Evolutionary conservation across 345 rosid species (phyloP).

Genomic region (Syzygium aqueum): DNA sequence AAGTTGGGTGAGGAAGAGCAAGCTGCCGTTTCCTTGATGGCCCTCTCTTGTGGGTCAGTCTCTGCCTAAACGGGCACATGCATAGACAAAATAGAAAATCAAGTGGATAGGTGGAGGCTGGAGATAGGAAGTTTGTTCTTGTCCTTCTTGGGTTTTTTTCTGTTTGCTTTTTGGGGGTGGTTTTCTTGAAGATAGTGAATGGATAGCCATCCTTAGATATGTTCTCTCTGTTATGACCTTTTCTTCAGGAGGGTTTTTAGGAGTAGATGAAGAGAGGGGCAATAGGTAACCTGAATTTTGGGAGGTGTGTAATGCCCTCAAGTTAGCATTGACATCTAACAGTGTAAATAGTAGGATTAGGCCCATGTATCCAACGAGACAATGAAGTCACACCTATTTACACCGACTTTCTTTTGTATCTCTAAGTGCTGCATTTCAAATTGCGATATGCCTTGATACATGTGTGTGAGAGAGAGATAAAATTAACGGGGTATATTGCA

Average conservation of each 20-base stretch:
- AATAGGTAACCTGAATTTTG: not conserved
- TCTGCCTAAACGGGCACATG: conserved; percentile 13
- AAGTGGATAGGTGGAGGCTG: not conserved
- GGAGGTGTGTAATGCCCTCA: not conserved
- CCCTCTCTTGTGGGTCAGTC: conserved; percentile 60
- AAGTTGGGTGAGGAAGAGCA: conserved; percentile 62
- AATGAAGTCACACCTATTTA: not conserved
- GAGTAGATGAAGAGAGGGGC: not conserved
- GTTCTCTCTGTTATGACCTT: not conserved
- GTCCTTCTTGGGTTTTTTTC: not conserved
- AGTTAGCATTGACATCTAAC: not conserved
- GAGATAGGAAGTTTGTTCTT: not conserved
- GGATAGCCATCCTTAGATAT: not conserved
- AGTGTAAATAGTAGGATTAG: not conserved
- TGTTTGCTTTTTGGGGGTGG: not conserved
- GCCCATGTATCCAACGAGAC: not conserved
- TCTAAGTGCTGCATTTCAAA: not conserved
- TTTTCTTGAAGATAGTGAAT: not conserved
- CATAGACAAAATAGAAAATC: not conserved
- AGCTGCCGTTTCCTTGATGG: conserved; percentile 74
- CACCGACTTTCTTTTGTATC: not conserved
- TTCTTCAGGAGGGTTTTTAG: not conserved
- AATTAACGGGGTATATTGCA: not conserved
- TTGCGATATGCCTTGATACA: not conserved
- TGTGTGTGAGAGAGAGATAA: not conserved